A percentile compares a stretch with the other conserved stretches of the same genome.
phyloP scores from a whole-genome alignment of 1,284 basidiomycete genomes.

The Marasmius tenuissimus region DNA sequence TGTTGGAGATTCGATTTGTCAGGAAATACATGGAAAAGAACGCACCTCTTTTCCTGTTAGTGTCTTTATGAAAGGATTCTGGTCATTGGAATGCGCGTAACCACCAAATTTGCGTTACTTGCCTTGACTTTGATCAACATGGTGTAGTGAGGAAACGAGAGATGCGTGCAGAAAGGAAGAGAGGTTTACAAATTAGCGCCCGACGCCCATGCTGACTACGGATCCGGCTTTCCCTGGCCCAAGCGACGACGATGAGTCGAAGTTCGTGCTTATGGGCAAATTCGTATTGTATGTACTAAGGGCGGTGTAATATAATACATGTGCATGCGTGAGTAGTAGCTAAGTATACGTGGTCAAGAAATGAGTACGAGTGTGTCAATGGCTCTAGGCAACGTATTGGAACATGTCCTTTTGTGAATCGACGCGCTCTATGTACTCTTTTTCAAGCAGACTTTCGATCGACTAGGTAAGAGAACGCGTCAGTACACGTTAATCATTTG shows the following conservation, averaged over 20 bases:
- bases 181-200: too few relatives aligned
- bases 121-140: constrained; percentile 89
- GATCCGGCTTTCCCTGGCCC: too few relatives aligned
- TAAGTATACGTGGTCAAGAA: too few relatives aligned
- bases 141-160: constrained; percentile 17
- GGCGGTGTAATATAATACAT: too few relatives aligned
- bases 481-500: background rate
- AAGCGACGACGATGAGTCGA: too few relatives aligned
- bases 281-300: too few relatives aligned
- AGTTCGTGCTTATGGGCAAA: too few relatives aligned
- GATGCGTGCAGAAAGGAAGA: background rate
- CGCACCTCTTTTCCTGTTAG: constrained; percentile 90
- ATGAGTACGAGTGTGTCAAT: too few relatives aligned
- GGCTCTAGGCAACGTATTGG: constrained; percentile 64
- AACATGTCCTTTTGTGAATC: constrained; percentile 81
- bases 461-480: constrained; percentile 50
- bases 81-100: background rate
- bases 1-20: background rate
- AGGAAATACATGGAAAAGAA: constrained; percentile 11
- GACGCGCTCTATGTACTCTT: constrained; percentile 95
- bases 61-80: constrained; percentile 52
- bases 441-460: constrained; percentile 96
- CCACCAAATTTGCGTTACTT: constrained; percentile 17
- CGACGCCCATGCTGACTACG: too few relatives aligned
- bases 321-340: too few relatives aligned